Percentiles rank a stretch among this genome's conserved stretches.
These are phyloP conservation scores for Apiotrichum montevideense DNA, from an alignment of 1,284 basidiomycete genomes.

Conservation along the genomic window DNA sequence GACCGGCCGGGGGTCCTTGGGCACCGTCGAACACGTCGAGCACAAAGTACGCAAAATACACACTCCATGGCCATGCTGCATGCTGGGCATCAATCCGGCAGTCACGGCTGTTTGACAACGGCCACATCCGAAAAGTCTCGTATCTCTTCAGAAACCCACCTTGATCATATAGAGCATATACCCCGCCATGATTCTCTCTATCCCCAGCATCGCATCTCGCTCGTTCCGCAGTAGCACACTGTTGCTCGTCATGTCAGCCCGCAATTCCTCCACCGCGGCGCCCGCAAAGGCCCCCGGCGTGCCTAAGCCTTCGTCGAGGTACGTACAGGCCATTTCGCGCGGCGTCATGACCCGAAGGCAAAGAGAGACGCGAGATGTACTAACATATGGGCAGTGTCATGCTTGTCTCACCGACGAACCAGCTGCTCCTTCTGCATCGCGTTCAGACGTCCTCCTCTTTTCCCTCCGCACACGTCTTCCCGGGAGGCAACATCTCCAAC, in stretches of 20 bases:
- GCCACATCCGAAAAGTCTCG: too few relatives aligned
- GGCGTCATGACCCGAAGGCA: too few relatives aligned
- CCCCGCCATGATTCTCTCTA: neutral
- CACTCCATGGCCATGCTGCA: too few relatives aligned
- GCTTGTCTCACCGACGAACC: slow-evolving; percentile 10
- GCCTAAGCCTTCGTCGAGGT: neutral
- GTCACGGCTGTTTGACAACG: too few relatives aligned
- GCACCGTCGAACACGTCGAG: too few relatives aligned
- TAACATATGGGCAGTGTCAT: slow-evolving; percentile 2
- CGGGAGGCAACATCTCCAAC: slow-evolving; percentile 8
- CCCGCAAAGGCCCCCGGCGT: neutral
- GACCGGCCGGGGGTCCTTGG: too few relatives aligned
- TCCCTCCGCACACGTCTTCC: slow-evolving; percentile 9
- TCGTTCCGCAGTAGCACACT: neutral
- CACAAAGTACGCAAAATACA: too few relatives aligned
- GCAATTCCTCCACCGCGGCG: neutral
- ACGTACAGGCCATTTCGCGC: neutral
- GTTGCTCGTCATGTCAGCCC: neutral
- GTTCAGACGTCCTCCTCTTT: slow-evolving; percentile 6
- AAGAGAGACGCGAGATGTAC: neutral
- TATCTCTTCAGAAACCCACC: too few relatives aligned
- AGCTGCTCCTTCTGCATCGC: slow-evolving; percentile 11
- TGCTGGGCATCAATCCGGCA: too few relatives aligned
- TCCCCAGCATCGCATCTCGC: neutral
- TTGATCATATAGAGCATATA: too few relatives aligned